A percentile compares a stretch with the other conserved stretches of the same genome.
Conservation (phyloP, 352 stramenopile species). For the Pythium guiyangense region DNA sequence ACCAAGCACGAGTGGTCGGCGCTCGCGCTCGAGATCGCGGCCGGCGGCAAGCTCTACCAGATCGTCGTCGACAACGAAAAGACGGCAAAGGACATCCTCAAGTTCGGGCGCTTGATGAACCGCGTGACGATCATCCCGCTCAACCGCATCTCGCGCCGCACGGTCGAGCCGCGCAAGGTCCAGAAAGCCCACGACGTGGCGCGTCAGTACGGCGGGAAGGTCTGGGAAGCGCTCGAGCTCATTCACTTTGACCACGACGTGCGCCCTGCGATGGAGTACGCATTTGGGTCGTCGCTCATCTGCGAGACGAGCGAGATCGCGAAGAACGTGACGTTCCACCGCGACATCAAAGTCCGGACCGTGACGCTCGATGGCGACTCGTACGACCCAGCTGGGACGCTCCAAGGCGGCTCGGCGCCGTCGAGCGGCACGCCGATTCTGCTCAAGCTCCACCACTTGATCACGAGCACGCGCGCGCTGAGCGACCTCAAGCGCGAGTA, state of each 20-base stretch:
- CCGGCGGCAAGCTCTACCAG: conserved; percentile 97
- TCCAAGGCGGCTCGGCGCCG: conserved; percentile 89
- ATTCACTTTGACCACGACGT: conserved; percentile 97
- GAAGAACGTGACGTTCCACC: conserved; percentile 84
- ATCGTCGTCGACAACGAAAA: conserved; percentile 99
- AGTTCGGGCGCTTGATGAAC: conserved; percentile 94
- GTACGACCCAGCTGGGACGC: conserved; percentile 96
- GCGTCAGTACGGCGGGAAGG: conserved; percentile 83
- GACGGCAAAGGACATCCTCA: conserved; percentile 97
- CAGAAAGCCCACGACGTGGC: conserved; percentile 84
- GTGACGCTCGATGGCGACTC: conserved; percentile 98
- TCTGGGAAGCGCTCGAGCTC: conserved; percentile 93
- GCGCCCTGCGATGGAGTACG: conserved; percentile 95
- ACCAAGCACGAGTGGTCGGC: conserved; percentile 92
- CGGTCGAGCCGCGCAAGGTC: conserved; percentile 69
- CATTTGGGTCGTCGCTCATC: conserved; percentile 98
- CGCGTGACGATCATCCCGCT: conserved; percentile 99
- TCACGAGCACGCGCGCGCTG: conserved; percentile 62
- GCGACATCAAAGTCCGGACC: conserved; percentile 93
- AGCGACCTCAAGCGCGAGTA: conserved; percentile 67
- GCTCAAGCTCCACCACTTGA: conserved; percentile 76
- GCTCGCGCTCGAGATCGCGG: conserved; percentile 97
- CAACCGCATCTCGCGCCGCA: conserved; percentile 93
- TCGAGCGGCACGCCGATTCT: conserved; percentile 72
- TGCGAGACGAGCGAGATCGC: conserved; percentile 93